Percentiles rank a stretch among this genome's conserved stretches.
phyloP scores from a whole-genome alignment of 139 green algal species.

The Picochlorum costavermella region DNA sequence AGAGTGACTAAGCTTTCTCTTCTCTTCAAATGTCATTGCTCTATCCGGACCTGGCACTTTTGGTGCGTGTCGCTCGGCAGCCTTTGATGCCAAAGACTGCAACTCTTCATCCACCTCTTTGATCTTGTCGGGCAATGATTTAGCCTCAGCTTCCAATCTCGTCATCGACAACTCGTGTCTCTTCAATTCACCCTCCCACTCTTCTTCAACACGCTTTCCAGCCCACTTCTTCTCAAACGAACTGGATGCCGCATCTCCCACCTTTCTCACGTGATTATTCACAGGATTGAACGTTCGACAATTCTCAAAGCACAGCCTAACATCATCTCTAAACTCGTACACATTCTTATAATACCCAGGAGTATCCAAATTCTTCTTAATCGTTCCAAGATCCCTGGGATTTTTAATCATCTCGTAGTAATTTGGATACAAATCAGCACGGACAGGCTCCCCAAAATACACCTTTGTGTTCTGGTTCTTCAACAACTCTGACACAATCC shows the following conservation, averaged over 20 bases:
- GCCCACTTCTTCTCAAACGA: slow-evolving; percentile 52
- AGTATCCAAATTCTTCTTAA: slow-evolving; percentile 23
- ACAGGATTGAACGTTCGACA: slow-evolving; percentile 49
- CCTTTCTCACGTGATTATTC: slow-evolving; percentile 34
- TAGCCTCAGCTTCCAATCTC: slow-evolving; percentile 23
- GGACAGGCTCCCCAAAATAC: slow-evolving; percentile 35
- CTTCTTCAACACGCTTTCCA: slow-evolving; percentile 26
- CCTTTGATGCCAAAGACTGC: slow-evolving; percentile 34
- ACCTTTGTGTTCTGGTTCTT: slow-evolving; percentile 23
- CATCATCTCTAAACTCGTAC: slow-evolving; percentile 42
- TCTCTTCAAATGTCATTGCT: slow-evolving; percentile 60
- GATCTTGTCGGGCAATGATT: slow-evolving; percentile 31
- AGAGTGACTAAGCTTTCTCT: slow-evolving; percentile 37
- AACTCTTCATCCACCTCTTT: slow-evolving; percentile 39
- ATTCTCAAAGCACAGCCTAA: slow-evolving; percentile 49
- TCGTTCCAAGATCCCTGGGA: slow-evolving; percentile 65
- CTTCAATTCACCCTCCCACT: slow-evolving; percentile 32
- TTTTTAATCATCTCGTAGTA: slow-evolving; percentile 64
- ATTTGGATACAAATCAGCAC: slow-evolving; percentile 28
- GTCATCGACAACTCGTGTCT: slow-evolving; percentile 21
- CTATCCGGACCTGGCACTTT: slow-evolving; percentile 8
- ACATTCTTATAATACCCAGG: slow-evolving; percentile 30
- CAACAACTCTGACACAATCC: slow-evolving; percentile 25
- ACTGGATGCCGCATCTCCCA: slow-evolving; percentile 38
- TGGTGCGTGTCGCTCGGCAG: slow-evolving; percentile 1